Evolutionary conservation across 179 eudicot genomes (phyloP).

Genomic region (Sideroxylon spinosum): DNA sequence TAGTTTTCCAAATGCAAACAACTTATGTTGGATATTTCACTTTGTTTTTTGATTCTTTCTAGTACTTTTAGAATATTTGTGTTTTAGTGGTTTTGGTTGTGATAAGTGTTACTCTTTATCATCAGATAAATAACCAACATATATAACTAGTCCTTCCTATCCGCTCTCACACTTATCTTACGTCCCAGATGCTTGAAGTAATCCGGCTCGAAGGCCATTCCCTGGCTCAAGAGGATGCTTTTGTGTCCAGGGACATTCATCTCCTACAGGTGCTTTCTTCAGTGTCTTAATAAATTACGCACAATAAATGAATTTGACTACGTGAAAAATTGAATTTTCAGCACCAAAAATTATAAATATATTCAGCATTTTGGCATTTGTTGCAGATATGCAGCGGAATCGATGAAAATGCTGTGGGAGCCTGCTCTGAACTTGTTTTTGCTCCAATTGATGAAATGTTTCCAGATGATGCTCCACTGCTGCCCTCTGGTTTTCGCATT

Average conservation of each 20-base stretch:
- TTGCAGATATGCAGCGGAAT: constrained; percentile 81
- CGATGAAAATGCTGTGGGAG: constrained; percentile 85
- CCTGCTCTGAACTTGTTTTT: constrained; percentile 85
- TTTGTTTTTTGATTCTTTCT: not conserved
- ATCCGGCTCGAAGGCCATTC: constrained; percentile 88
- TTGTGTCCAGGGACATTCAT: constrained; percentile 78
- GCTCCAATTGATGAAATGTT: constrained; percentile 97
- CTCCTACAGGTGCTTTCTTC: constrained; percentile 60
- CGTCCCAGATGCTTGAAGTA: constrained; percentile 74
- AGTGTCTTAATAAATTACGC: not conserved
- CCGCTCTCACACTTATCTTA: not conserved
- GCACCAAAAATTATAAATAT: not conserved
- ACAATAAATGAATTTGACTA: not conserved
- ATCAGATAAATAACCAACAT: too few relatives aligned
- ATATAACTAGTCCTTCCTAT: not conserved
- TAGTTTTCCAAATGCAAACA: not conserved
- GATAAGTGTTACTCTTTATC: too few relatives aligned
- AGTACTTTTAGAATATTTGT: not conserved
- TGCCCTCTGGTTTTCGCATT: constrained; percentile 92
- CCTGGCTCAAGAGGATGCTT: constrained; percentile 78
- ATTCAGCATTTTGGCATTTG: constrained; percentile 11
- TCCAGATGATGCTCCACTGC: constrained; percentile 85
- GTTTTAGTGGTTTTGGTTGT: too few relatives aligned
- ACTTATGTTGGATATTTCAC: not conserved
- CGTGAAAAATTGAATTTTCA: not conserved